Evolutionary conservation across 108 stramenopile genomes (phyloP).

Genomic region (Licmophora abbreviata): DNA sequence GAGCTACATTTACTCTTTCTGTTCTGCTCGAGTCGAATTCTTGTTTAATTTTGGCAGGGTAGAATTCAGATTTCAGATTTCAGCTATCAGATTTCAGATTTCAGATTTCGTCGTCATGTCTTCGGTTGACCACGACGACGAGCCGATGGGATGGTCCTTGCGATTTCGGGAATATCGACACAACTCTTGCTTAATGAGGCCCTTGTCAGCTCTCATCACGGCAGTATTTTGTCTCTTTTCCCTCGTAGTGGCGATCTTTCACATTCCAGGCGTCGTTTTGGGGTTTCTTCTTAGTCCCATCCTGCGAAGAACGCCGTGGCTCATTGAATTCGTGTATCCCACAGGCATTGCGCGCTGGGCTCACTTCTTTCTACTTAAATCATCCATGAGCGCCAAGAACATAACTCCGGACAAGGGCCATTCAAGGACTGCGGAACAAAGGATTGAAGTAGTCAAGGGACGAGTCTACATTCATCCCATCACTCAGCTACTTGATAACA

Average conservation of each 20-base stretch:
- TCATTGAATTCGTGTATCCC: slow-evolving; percentile 73
- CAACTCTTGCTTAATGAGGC: slow-evolving; percentile 62
- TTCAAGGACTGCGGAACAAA: slow-evolving; percentile 62
- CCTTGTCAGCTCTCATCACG: slow-evolving; percentile 40
- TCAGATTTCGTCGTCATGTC: too few relatives aligned
- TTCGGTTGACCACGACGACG: slow-evolving; percentile 1
- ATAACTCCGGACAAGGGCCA: slow-evolving; percentile 27
- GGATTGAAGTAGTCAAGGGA: slow-evolving; percentile 48
- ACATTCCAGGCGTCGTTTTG: slow-evolving; percentile 48
- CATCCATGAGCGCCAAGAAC: slow-evolving; percentile 13
- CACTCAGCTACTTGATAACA: slow-evolving; percentile 61
- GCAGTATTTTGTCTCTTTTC: slow-evolving; percentile 34
- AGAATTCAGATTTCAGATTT: too few relatives aligned
- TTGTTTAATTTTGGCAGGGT: too few relatives aligned
- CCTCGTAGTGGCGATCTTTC: slow-evolving; percentile 26
- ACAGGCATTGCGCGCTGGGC: slow-evolving; percentile 50
- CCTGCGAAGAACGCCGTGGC: slow-evolving; percentile 35
- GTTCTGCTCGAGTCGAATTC: too few relatives aligned
- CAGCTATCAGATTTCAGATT: too few relatives aligned
- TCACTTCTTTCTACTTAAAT: slow-evolving; percentile 49
- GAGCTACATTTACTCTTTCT: too few relatives aligned
- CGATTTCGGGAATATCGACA: slow-evolving; percentile 57
- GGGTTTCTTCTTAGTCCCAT: slow-evolving; percentile 58
- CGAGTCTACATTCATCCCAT: slow-evolving; percentile 76
- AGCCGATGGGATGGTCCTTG: background rate